Evolutionary conservation across 169 alveolate species (phyloP), one percentile per base, ranked within the genome.

Genomic region (Condylostoma magnum): DNA sequence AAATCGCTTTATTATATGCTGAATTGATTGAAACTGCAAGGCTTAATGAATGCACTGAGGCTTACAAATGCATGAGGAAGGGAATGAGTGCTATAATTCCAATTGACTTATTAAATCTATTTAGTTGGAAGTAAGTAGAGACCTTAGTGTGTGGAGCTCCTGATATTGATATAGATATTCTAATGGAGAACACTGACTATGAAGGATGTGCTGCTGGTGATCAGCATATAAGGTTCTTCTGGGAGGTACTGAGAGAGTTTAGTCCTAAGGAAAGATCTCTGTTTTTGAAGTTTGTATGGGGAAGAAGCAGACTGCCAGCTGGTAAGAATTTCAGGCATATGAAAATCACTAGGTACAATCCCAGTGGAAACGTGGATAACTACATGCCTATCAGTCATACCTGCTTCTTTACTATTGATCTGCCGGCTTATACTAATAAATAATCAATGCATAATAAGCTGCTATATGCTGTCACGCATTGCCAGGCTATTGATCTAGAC

Each of bases 281-380:
- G 71, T 94, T 85, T 68, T 69, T 94, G 27, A 88, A 94, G 52
- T 94, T 94, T 72, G 97, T 90, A n/a, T 94, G 97, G 97, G 98
- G 98, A 8, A 86, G 98, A 63, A 78, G 93, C 38, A 87, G 95
- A 76, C 84, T 94, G 44, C 98, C 98, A 28, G 76, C 75, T 10
- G 69, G 76, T 15, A 52, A 72, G 12, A 46, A 34, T 30, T 67
- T 47, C 50, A 37, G 57, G 12, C 22, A 63, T 2, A 43, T 63
- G 58, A 63, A 20, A 2, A 63, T 63, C 68, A 33, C 54, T 0
- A 37, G 73, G 46, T 44, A 41, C 41, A 22, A 63, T 28, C 27
- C 73, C 15, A 5, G 58, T 27, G 79, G 57, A 22, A 0, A 0
- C 18, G 69, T 57, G 0, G 44, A 63, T 31, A 63, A 63, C 31